Conservation (phyloP, 2,329 filamentous ascomycete species). For the Scedosporium boydii region DNA sequence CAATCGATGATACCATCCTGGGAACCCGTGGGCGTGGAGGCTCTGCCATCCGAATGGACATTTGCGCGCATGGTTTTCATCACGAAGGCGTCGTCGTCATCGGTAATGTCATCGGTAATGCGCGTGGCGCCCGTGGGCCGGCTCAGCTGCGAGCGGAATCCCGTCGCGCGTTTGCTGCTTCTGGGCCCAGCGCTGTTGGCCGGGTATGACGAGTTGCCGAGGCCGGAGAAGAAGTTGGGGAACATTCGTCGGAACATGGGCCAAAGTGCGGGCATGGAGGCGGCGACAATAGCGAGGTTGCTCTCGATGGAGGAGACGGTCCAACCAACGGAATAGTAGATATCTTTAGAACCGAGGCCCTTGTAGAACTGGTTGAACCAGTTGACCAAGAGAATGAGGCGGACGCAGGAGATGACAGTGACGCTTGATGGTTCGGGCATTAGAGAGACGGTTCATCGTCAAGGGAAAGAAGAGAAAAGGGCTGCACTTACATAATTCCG, state of each 20-base stretch:
- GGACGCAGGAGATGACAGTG: slow-evolving; percentile 18
- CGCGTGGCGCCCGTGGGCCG: slow-evolving; percentile 7
- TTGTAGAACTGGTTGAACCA: slow-evolving; percentile 14
- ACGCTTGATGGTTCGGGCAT: slow-evolving; percentile 7
- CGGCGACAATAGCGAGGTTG: slow-evolving; percentile 28
- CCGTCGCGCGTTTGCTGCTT: slow-evolving; percentile 2
- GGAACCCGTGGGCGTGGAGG: slow-evolving; percentile 10
- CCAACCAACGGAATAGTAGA: slow-evolving; percentile 16
- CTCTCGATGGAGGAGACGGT: slow-evolving; percentile 23
- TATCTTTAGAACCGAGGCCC: slow-evolving; percentile 7
- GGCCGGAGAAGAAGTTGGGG: slow-evolving; percentile 15
- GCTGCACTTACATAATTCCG: slow-evolving; percentile 15
- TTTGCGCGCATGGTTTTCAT: slow-evolving; percentile 12
- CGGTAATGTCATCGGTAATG: slow-evolving; percentile 2
- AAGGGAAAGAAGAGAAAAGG: background rate
- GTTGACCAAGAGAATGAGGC: slow-evolving; percentile 16
- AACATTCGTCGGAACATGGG: slow-evolving; percentile 22
- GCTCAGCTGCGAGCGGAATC: slow-evolving; percentile 8
- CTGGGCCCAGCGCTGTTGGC: background rate
- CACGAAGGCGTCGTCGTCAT: slow-evolving; percentile 9
- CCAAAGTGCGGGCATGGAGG: slow-evolving; percentile 27
- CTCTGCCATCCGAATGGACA: slow-evolving; percentile 8
- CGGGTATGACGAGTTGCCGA: slow-evolving; percentile 13
- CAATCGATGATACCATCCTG: slow-evolving; percentile 11
- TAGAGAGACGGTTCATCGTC: background rate